Base-by-base conservation (phyloP, 805 yeast genomes). In the Ogataea parapolymorpha region DNA sequence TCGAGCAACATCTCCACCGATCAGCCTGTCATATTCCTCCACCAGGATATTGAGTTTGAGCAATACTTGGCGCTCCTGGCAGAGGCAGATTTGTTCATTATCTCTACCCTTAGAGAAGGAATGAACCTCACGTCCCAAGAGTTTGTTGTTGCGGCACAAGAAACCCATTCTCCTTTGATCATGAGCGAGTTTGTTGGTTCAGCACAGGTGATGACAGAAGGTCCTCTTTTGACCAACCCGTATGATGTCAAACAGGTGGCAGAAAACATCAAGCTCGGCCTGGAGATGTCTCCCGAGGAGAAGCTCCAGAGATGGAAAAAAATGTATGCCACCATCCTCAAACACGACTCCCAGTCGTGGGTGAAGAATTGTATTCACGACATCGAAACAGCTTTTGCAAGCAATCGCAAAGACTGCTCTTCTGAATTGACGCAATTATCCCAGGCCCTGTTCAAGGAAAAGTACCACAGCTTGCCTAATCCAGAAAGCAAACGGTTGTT, bases 101-200 rank as follows among this genome's bases (percentile, higher is more conserved):
- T 91, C 2, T 81, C 95, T 8, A 85, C 96, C 2, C 76, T 91
- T 72, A 80, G 99, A 58, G 99, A 93, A 62, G 99, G 99, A 18
- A 85, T 93, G 89, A 93, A 93, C 55, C 71, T 93, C 56, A 90
- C 98, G 0, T 91, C 96, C 53, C 99, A 93, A 58, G 99, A 93
- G 61, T 93, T 84, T 59, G 75, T 89, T 30, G 82, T 82, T 41
- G 85, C 95, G 18, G 77, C 93, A 1, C 65, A 70, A 16, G 78
- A 75, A 30, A 77, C 77, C 44, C 80, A 83, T 49, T 83, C 96
- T 0, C 96, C 96, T 2, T 71, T 91, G 47, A 74, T 93, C 33
- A 63, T 93, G 41, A 85, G 95, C 27, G 99, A 93, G 62, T 93
- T 93, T 54, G 89, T 96, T 1, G 99, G 99, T 1, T 85, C 96